Conservation (phyloP, 352 stramenopile genomes). For the Globisporangium rhizosaccharum region DNA sequence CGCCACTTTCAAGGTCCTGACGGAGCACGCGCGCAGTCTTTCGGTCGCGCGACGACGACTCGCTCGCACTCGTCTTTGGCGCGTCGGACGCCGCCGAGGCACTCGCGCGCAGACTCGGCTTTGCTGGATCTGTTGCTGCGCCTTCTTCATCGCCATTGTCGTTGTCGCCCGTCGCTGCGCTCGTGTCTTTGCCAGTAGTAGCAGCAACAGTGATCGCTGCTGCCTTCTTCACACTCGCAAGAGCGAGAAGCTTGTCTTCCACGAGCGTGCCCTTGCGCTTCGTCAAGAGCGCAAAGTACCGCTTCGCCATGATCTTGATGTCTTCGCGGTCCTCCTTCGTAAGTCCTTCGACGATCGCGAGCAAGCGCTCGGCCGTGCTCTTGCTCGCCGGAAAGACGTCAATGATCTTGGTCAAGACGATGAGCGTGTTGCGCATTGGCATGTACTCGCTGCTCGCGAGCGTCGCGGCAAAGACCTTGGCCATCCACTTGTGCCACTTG, state of each 20-base stretch:
- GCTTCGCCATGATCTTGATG: slow-evolving; percentile 88
- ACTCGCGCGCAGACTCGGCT: too few species aligned
- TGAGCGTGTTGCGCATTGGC: slow-evolving; percentile 78
- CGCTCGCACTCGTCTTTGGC: too few species aligned
- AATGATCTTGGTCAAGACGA: slow-evolving; percentile 87
- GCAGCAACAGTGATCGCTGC: slow-evolving; percentile 3
- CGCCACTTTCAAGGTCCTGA: slow-evolving; percentile 43
- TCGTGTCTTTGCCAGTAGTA: slow-evolving; percentile 3
- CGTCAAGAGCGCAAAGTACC: slow-evolving; percentile 78
- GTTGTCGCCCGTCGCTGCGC: background rate
- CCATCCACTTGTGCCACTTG: slow-evolving; percentile 69
- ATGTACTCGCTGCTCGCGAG: slow-evolving; percentile 75
- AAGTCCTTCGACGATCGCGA: slow-evolving; percentile 61
- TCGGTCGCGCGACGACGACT: slow-evolving; percentile 8
- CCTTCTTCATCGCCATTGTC: background rate
- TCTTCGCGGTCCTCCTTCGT: slow-evolving; percentile 83
- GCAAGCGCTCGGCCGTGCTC: slow-evolving; percentile 47
- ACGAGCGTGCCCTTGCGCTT: slow-evolving; percentile 65
- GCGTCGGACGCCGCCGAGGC: too few species aligned
- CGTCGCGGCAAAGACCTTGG: slow-evolving; percentile 56
- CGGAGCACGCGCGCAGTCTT: slow-evolving; percentile 21
- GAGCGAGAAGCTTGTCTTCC: slow-evolving; percentile 49
- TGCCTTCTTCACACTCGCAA: slow-evolving; percentile 17
- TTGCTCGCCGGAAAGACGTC: slow-evolving; percentile 75
- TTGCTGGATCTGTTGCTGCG: background rate